Evolutionary conservation across 257 asterid species (phyloP).

Genomic region (Petunia axillaris): DNA sequence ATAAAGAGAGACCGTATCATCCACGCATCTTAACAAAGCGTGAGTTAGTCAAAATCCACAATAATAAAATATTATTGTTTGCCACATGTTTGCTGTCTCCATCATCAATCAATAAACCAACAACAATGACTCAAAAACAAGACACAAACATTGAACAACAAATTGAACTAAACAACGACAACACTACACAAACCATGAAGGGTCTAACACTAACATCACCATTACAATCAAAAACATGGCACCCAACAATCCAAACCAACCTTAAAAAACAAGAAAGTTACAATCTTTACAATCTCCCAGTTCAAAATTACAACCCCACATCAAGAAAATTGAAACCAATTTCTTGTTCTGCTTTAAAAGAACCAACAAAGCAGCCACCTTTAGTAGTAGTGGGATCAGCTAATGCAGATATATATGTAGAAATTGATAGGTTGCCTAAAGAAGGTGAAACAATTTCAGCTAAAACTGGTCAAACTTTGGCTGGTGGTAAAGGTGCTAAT

Average conservation of each 20-base stretch:
- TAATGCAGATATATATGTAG: slow-evolving; percentile 89
- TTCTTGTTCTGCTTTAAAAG: slow-evolving; percentile 45
- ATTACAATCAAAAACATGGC: slow-evolving; percentile 51
- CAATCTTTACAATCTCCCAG: slow-evolving; percentile 27
- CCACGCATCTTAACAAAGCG: slow-evolving; percentile 22
- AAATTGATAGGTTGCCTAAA: slow-evolving; percentile 77
- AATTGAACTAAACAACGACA: background rate
- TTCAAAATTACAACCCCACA: slow-evolving; percentile 16
- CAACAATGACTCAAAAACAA: slow-evolving; percentile 17
- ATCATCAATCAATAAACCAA: background rate
- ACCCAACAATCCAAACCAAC: slow-evolving; percentile 29
- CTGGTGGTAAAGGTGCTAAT: slow-evolving; percentile 97
- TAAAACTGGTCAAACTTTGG: slow-evolving; percentile 71
- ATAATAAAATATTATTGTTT: background rate
- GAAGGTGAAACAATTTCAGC: slow-evolving; percentile 93
- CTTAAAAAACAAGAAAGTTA: slow-evolving; percentile 30
- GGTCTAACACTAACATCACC: slow-evolving; percentile 47
- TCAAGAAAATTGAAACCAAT: slow-evolving; percentile 48
- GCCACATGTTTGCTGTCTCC: background rate
- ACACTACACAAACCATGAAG: slow-evolving; percentile 37
- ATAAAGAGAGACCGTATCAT: background rate
- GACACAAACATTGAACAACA: background rate
- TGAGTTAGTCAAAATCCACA: background rate
- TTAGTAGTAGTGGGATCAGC: slow-evolving; percentile 96
- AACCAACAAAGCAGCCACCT: slow-evolving; percentile 49